Base-by-base conservation (phyloP, 768 basidiomycete species). In the Chalciporus pseudorubinellus region DNA sequence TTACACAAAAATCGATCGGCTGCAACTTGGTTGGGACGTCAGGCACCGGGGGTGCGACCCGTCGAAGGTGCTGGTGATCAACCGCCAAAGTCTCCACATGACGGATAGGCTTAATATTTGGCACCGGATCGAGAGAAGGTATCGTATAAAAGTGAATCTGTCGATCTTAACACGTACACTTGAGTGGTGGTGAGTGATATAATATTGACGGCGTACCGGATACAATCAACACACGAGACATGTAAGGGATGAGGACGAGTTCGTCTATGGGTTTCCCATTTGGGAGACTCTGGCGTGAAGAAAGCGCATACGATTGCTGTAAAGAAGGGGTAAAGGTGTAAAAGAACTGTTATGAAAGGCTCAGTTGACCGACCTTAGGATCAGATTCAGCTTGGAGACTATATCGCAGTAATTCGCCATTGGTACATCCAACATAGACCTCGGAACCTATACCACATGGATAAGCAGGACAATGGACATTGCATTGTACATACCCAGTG, bases 391-490 rank as follows among this genome's bases (percentile, higher is more conserved):
- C 77, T 59, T 86, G 85, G 19, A 90, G 74, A 1, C 85, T 77
- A 64, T 87, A 95, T 39, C 92, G 85, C 31, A 93, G 71, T 8
- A 97, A 76, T 57, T 91, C 83, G 19, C 94, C 92, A 52, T 93
- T 91, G 19, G 84, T 82, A 54, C 87, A 88, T 12, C 92, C 94
- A 12, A 92, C 79, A 58, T 93, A 95, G 21, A 95, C 80, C 61
- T 97, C 93, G 38, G 84, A 84, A 28, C 85, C 90, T 91, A 46
- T 16, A 34, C 20, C n/a, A 18, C 18, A 45, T 46, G 49, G 50
- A 52, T 55, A 5, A 56, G 40, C 31, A 22, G 4, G 49, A 42
- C 19, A 6, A 44, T 4, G 24, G 1, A 14, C 5, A 31, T 2
- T 28, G 26, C 22, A 1, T 4, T 24, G 19, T 42, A 59, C 73